Base-by-base conservation (phyloP, 2,329 filamentous ascomycete genomes). In the Pseudogymnoascus sp. region DNA sequence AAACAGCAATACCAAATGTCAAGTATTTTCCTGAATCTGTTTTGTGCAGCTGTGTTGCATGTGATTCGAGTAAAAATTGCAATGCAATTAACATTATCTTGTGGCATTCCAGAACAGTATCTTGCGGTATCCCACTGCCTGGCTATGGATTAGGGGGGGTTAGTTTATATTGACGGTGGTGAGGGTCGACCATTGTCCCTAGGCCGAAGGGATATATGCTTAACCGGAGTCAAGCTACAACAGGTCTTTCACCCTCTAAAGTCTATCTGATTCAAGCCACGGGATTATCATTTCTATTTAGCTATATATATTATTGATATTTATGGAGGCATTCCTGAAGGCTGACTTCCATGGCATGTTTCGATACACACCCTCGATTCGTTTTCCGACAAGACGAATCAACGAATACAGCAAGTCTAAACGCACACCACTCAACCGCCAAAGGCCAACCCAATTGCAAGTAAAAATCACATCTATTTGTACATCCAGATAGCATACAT, bases 1-100 rank as follows among this genome's bases (percentile, higher is more conserved):
- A 52, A 52, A 52, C 42, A 52, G 42, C 42, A 52, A 52, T 52
- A 52, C 42, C 42, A 52, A 52, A 52, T 52, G 42, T 52, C 23
- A 16, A 52, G 42, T 52, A 52, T 52, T 52, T 49, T 52, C 11
- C 23, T 52, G 42, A 30, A n/a, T 30, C 23, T 16, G 42, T 4
- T 30, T 30, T 30, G 42, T n/a, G 2, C 5, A 52, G 23, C 42
- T 30, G 14, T 5, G 8, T 30, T 28, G 23, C 42, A 30, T 52
- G 14, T 52, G 23, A 30, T 52, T 49, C 14, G 14, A 52, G 23
- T 2, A 30, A 49, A 25, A 52, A 52, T 16, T 52, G 23, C 23
- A 16, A 11, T 2, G 23, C 16, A 16, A 30, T 30, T 4, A 16
- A 11, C n/a, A 30, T 30, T 22, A n/a, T 16, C 11, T 30, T 16